A percentile compares a stretch with the other conserved stretches of the same genome.
Evolutionary conservation across 2,329 filamentous ascomycete genomes (phyloP).

Genomic region (Diplodia scrobiculata): DNA sequence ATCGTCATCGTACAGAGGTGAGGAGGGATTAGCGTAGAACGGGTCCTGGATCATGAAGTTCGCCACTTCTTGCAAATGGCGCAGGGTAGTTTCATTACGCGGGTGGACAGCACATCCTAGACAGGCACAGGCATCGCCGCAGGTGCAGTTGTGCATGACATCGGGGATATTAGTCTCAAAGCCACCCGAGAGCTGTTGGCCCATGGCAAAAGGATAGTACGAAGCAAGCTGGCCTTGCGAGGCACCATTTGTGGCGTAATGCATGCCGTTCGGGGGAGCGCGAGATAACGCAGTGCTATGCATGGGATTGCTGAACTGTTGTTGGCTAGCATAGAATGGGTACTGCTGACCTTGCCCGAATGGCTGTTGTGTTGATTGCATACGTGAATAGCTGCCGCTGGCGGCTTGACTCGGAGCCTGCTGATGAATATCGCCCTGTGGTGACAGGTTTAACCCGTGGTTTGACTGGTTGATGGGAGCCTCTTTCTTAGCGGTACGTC

Average conservation of each 20-base stretch:
- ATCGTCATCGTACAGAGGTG: constrained; percentile 7
- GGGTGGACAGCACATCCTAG: constrained; percentile 69
- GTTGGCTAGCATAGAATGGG: constrained; percentile 1
- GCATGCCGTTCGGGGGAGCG: not conserved
- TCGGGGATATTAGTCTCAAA: not conserved
- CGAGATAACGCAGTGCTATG: not conserved
- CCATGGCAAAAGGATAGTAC: not conserved
- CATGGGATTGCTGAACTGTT: not conserved
- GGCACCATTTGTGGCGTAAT: constrained; percentile 1
- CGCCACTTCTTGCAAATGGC: constrained; percentile 49
- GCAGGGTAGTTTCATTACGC: constrained; percentile 65
- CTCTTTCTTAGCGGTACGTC: not conserved
- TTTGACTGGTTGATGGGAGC: not conserved
- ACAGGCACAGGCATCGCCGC: constrained; percentile 67
- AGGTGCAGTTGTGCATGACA: constrained; percentile 57
- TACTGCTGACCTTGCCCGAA: constrained; percentile 7
- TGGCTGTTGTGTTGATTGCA: not conserved
- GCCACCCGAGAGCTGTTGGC: constrained; percentile 3
- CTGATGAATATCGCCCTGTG: not conserved
- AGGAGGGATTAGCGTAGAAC: constrained; percentile 6
- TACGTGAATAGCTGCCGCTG: constrained; percentile 12
- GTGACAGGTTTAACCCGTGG: not conserved
- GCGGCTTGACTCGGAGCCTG: not conserved
- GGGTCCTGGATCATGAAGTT: constrained; percentile 27
- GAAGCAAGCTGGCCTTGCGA: not conserved